Conservation (phyloP, 306 rosid genomes). For the Medicago lupulina region DNA sequence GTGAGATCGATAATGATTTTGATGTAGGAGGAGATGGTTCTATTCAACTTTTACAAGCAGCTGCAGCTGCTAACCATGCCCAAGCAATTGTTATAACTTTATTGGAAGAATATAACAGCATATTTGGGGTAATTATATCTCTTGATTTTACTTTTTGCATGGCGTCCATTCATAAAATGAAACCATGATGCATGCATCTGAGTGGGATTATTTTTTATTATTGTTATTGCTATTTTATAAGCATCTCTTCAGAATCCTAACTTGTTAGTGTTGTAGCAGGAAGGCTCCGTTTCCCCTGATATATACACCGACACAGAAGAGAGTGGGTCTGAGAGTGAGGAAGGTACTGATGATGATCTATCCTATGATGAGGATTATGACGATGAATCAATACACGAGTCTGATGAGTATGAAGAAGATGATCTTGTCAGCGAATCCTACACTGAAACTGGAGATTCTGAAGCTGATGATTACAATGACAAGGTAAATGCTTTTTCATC, state of each 20-base stretch:
- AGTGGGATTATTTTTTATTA: background rate
- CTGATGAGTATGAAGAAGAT: conserved; percentile 61
- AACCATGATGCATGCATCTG: background rate
- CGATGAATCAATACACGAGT: conserved; percentile 62
- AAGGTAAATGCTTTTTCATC: conserved; percentile 51
- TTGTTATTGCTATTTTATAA: conserved; percentile 26
- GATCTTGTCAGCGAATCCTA: conserved; percentile 58
- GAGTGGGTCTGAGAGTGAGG: conserved; percentile 79
- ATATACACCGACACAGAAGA: conserved; percentile 81
- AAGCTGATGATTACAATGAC: conserved; percentile 45
- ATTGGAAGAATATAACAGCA: conserved; percentile 76
- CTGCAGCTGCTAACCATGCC: conserved; percentile 99
- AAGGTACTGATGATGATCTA: conserved; percentile 73
- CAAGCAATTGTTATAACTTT: conserved; percentile 90
- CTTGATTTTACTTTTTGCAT: conserved; percentile 22
- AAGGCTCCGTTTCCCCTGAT: conserved; percentile 72
- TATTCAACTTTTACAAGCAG: conserved; percentile 87
- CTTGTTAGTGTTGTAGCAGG: conserved; percentile 65
- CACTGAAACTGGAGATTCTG: conserved; percentile 61
- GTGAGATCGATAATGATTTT: conserved; percentile 88
- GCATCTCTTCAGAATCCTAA: conserved; percentile 45
- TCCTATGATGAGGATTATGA: conserved; percentile 77
- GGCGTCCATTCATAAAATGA: conserved; percentile 36
- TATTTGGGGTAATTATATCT: conserved; percentile 71
- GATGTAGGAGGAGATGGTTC: conserved; percentile 92